These are phyloP conservation scores for Malania oleifera DNA, from an alignment of 164 flowering plant species.

Conservation along the genomic window DNA sequence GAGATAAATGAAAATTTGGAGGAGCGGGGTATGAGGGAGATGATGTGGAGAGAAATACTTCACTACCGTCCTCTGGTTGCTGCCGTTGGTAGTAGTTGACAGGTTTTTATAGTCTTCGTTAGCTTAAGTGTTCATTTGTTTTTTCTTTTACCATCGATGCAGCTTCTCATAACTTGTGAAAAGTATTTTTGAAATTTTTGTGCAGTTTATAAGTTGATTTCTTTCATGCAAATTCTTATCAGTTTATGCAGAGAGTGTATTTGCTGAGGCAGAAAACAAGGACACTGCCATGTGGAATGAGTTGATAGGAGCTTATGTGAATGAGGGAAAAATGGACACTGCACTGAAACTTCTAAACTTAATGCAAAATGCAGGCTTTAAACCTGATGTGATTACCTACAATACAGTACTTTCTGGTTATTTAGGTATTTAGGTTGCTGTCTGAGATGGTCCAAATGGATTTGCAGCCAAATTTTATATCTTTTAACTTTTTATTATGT, in stretches of 20 bases:
- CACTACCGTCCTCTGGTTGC: too few species aligned
- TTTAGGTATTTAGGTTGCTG: slow-evolving; percentile 35
- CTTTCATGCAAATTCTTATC: too few species aligned
- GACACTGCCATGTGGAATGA: slow-evolving; percentile 44
- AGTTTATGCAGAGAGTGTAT: slow-evolving; percentile 31
- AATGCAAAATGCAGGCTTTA: slow-evolving; percentile 28
- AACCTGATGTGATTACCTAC: slow-evolving; percentile 41
- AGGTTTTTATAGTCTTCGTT: too few species aligned
- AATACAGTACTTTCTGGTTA: slow-evolving; percentile 39
- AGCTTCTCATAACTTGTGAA: too few species aligned
- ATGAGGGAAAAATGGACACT: slow-evolving; percentile 28
- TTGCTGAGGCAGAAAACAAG: slow-evolving; percentile 22
- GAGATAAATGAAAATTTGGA: too few species aligned
- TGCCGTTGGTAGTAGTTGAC: too few species aligned
- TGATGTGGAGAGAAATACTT: too few species aligned
- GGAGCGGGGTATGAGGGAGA: too few species aligned
- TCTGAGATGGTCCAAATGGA: slow-evolving; percentile 28
- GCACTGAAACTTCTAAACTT: slow-evolving; percentile 23
- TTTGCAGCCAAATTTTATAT: slow-evolving; percentile 38
- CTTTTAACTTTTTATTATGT: slow-evolving; percentile 35
- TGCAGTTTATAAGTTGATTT: too few species aligned
- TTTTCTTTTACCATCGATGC: too few species aligned
- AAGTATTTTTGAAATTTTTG: too few species aligned
- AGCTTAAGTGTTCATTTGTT: too few species aligned
- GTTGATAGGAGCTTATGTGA: slow-evolving; percentile 37